Base-by-base conservation (phyloP, 139 green algal genomes). In the Chlamydomonas applanata region DNA sequence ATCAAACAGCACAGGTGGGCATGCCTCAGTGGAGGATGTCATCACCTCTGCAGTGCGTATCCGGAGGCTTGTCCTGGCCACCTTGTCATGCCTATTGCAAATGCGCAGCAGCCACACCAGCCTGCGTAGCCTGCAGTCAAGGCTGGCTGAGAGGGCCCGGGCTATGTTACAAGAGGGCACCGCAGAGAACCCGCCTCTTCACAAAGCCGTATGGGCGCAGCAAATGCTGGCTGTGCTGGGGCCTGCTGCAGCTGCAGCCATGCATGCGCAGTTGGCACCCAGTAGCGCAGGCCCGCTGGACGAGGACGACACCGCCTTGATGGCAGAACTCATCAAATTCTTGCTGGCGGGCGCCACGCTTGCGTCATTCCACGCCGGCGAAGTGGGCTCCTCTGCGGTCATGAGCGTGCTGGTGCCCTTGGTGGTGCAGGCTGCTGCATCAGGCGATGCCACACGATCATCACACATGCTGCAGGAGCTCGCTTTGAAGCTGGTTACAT, bases 351-450 rank as follows among this genome's bases (percentile, higher is more conserved):
- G 40, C 40, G 40, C 40, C 7, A 49, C 40, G 11, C 7, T 49
- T 7, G 7, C 40, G 11, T 49, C 40, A 19, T 7, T 49, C 16
- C 53, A 49, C 45, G 16, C 22, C 11, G 4, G 24, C 2, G 27
- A 22, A 24, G 13, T 22, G 7, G 24, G 29, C 13, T 19, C 9
- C 53, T 59, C 66, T 78, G 56, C 57, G 57, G 60, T 82, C 16
- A 73, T 83, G 61, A 59, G 73, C 11, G 66, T 89, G 64, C 65
- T 90, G 54, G 81, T 91, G 67, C 81, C 83, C 0, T n/a, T 87
- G 22, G 72, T 91, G 30, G 36, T 87, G 7, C 66, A 86, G n/a
- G 73, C 77, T 30, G 80, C 83, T 19, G 73, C 72, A 2, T 72
- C 44, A 0, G 2, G 67, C 5, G 56, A 49, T 20, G 16, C 68